Evolutionary conservation across 129 eudicot species (phyloP), one percentile per base, ranked within the genome.

Genomic region (Pulicaria dysenterica): DNA sequence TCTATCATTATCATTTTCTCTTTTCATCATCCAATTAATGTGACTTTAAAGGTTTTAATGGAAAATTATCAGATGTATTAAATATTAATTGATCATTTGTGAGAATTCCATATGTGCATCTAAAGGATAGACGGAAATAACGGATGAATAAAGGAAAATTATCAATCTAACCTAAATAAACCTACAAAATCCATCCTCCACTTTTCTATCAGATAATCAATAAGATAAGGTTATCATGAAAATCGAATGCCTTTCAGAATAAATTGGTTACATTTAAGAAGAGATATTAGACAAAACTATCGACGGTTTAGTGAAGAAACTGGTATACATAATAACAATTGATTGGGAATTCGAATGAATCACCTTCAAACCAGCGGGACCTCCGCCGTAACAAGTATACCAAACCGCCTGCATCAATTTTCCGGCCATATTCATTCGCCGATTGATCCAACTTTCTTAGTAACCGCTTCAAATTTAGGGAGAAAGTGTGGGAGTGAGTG

Each of bases 361-460:
- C 14, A 84, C 97, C 96, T 89, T 87, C 80, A 92, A 84, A 58
- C 68, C 85, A 45, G 89, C 82, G 56, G 86, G 57, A 62, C 96
- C 91, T 13, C 91, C 93, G 43, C 95, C 98, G 73, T 92, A 87
- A 60, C 73, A 4, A 53, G 80, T 83, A 79, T 92, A 92, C 82
- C 81, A 85, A 66, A 92, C 79, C 10, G 93, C 96, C 34, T 74
- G 86, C 97, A 88, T 91, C 58, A 86, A 45, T 62, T 86, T 91
- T 44, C 81, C 89, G 55, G 91, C 90, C 90, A 86, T 82, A 45
- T 44, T 81, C 46, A 9, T 43, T 12, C 64, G 1, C 55, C 37
- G 57, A 55, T 53, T 17, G 56, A 62, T 61, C 11, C 10, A 31
- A n/a, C 46, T 58, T 69, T 53, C 53, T 54, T 11, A 57, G 47